Base-by-base conservation (phyloP, 2,329 filamentous ascomycete genomes). In the Fusarium tupiense region DNA sequence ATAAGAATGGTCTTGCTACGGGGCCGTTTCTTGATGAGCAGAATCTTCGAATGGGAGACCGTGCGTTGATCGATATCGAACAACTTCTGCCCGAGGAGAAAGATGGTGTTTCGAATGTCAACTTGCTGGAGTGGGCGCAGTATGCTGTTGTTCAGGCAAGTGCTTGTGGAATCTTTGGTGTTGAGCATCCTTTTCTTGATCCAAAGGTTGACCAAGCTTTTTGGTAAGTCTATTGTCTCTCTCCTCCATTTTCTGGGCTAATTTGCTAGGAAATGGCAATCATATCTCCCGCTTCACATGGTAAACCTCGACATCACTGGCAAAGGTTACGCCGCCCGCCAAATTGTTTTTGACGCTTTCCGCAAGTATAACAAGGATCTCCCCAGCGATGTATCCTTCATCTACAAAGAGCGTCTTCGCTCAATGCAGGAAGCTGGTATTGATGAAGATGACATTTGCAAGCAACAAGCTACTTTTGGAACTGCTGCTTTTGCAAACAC, bases 111-210 rank as follows among this genome's bases (percentile, higher is more conserved):
- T 41, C 44, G 1, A 71, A 43, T 1, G 17, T 75, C 0, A 54
- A 38, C 3, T 22, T 76, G 8, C 26, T 56, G 1, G 47, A 75
- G 3, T 76, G 74, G 74, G 24, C 52, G 3, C 52, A 58, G 22
- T 64, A 58, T n/a, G 54, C 64, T 3, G 64, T 75, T n/a, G 69
- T 76, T 0, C 74, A 76, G 24, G 74, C 74, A 11, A 76, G 64
- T 24, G 69, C 74, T 35, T 76, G 74, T 26, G 74, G 74, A 3
- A 50, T 76, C 5, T 66, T 67, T 31, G 74, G 74, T 16, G n/a
- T 64, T 3, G 54, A 65, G 8, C 74, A 76, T 57, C 74, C 74
- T 12, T 73, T 75, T 24, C 38, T 63, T 3, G 74, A 76, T 19
- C 74, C 69, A 1, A 65, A 61, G 6, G 38, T 76, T 1, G 72